These are phyloP conservation scores for Russula olivacea DNA, from an alignment of 768 basidiomycete species.

Conservation along the genomic window DNA sequence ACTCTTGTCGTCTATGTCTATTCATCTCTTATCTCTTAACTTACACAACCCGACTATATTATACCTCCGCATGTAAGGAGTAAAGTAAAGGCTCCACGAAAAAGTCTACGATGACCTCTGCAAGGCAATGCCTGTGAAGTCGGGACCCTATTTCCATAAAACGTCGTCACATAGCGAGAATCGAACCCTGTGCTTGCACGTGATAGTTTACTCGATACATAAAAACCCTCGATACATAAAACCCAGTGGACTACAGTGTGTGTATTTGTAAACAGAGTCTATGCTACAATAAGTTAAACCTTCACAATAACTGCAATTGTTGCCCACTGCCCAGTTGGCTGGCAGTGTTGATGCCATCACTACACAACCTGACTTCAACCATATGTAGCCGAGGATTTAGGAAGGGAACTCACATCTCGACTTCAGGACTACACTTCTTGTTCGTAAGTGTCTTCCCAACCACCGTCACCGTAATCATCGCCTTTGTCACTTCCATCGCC, in stretches of 20 bases:
- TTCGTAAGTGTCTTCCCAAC: constrained; percentile 55
- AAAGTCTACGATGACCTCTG: too few relatives aligned
- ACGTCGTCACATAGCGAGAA: constrained; percentile 27
- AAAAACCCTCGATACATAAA: neutral
- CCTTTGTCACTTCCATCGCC: constrained; percentile 37
- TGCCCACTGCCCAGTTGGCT: too few relatives aligned
- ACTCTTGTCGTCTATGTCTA: too few relatives aligned
- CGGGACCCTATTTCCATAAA: neutral
- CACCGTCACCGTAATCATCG: constrained; percentile 31
- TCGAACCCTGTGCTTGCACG: constrained; percentile 43
- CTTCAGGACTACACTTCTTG: constrained; percentile 50
- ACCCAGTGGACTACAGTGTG: constrained; percentile 18
- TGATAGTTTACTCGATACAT: neutral
- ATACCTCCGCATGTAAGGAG: too few relatives aligned
- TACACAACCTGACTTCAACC: neutral
- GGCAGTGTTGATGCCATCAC: neutral
- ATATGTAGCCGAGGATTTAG: neutral
- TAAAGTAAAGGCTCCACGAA: too few relatives aligned
- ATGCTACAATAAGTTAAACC: neutral
- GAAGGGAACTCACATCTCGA: constrained; percentile 1
- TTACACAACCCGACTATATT: too few relatives aligned
- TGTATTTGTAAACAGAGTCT: neutral
- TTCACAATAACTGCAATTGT: too few relatives aligned
- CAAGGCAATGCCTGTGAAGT: too few relatives aligned
- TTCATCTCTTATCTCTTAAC: too few relatives aligned